Evolutionary conservation across 306 rosid genomes (phyloP).

Genomic region (Vigna mungo): DNA sequence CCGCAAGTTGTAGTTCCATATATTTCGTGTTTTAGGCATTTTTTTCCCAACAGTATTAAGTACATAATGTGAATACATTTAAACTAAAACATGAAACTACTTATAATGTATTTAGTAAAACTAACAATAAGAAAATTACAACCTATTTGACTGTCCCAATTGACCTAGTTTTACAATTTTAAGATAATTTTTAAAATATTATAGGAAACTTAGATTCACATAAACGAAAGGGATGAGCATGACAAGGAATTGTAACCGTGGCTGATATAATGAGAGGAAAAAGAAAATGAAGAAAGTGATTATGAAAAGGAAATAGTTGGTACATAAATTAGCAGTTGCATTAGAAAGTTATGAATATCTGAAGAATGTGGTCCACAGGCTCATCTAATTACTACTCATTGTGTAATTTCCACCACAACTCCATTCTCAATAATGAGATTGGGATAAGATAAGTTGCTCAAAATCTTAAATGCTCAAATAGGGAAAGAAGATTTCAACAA

Average conservation of each 20-base stretch:
- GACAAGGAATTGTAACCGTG: background rate
- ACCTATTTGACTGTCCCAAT: no score
- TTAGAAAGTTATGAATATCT: background rate
- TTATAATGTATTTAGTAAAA: no score
- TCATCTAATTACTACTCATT: conserved; percentile 46
- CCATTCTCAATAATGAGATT: conserved; percentile 35
- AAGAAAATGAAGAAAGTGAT: conserved; percentile 5
- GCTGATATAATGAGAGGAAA: background rate
- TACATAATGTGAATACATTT: no score
- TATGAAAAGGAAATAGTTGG: background rate
- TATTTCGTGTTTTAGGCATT: no score
- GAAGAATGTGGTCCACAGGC: conserved; percentile 48
- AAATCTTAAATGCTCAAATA: conserved; percentile 27
- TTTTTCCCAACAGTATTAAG: no score
- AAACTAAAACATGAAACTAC: no score
- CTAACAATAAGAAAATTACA: no score
- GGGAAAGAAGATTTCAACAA: background rate
- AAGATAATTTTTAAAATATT: background rate
- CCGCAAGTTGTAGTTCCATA: no score
- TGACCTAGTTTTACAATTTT: background rate
- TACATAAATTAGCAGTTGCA: conserved; percentile 10
- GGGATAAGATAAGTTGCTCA: conserved; percentile 41
- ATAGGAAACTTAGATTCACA: no score
- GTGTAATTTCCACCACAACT: conserved; percentile 44
- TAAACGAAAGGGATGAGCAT: background rate